Percentiles rank a stretch among this genome's conserved stretches.
Conservation (phyloP, 139 green algal genomes). For the Trebouxia sp. region DNA sequence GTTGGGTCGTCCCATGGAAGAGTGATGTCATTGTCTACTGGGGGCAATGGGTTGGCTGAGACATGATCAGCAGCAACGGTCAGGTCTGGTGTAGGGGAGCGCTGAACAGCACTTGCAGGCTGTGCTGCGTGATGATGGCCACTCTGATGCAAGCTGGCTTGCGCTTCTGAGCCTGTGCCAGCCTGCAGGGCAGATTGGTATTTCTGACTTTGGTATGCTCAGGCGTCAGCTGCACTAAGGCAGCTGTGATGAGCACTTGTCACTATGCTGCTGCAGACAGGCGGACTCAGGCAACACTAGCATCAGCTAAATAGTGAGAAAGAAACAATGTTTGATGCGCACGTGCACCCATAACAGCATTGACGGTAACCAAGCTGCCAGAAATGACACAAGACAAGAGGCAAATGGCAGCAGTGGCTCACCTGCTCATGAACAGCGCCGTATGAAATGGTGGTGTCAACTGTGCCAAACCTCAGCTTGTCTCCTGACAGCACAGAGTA, state of each 20-base stretch:
- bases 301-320: too few relatives aligned
- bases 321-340: too few relatives aligned
- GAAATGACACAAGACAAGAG: not conserved
- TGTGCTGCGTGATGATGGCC: not conserved
- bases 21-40: conserved; percentile 9
- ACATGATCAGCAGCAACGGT: not conserved
- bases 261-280: too few relatives aligned
- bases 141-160: not conserved
- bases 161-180: not conserved
- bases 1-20: not conserved
- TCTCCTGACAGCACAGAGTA: conserved; percentile 12
- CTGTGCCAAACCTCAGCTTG: conserved; percentile 14
- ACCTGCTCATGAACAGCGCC: not conserved
- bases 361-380: too few relatives aligned
- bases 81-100: conserved; percentile 7
- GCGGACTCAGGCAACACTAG: too few relatives aligned
- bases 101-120: not conserved
- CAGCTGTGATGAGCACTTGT: too few relatives aligned
- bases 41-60: not conserved
- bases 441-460: conserved; percentile 1
- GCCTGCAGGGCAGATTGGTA: not conserved
- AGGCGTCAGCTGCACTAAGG: not conserved
- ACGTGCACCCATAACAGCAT: too few relatives aligned
- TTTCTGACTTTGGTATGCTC: not conserved
- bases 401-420: not conserved